phyloP scores from a whole-genome alignment of 805 yeast species.

The Zygoascus flipseniorum region DNA sequence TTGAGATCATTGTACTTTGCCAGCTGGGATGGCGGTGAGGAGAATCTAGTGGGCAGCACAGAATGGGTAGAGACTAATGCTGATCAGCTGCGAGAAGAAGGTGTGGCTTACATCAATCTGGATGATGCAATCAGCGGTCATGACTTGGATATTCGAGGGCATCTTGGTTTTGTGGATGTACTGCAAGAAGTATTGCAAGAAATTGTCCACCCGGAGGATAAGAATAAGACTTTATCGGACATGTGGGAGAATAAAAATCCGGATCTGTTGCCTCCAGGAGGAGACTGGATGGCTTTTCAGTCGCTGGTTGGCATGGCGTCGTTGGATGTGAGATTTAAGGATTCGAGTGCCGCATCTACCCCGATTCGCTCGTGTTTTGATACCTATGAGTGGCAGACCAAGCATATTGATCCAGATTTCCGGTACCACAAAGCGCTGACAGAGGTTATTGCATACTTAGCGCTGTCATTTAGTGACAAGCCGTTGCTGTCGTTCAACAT shows the following conservation, averaged over 20 bases:
- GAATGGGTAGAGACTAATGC: constrained; percentile 58
- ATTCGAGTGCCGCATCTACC: constrained; percentile 14
- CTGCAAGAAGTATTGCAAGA: constrained; percentile 35
- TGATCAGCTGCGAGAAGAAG: constrained; percentile 49
- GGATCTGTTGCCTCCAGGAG: constrained; percentile 30
- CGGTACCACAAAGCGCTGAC: constrained; percentile 47
- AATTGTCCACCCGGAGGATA: constrained; percentile 16
- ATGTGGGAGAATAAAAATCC: constrained; percentile 13
- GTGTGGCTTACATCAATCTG: constrained; percentile 65
- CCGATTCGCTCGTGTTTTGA: constrained; percentile 59
- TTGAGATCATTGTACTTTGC: constrained; percentile 72
- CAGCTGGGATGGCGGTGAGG: constrained; percentile 76
- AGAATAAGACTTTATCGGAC: constrained; percentile 12
- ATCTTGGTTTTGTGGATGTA: constrained; percentile 53
- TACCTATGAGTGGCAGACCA: constrained; percentile 45
- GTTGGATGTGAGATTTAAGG: constrained; percentile 47
- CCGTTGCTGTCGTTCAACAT: constrained; percentile 71
- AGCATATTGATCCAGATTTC: constrained; percentile 49
- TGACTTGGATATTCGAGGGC: constrained; percentile 46
- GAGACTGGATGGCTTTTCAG: constrained; percentile 64
- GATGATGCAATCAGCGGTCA: constrained; percentile 52
- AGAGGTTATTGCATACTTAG: constrained; percentile 43
- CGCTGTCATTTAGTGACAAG: constrained; percentile 57
- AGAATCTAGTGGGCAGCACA: constrained; percentile 77
- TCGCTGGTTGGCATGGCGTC: constrained; percentile 61